Conservation (phyloP, 306 rosid species). For the Malus sylvestris region DNA sequence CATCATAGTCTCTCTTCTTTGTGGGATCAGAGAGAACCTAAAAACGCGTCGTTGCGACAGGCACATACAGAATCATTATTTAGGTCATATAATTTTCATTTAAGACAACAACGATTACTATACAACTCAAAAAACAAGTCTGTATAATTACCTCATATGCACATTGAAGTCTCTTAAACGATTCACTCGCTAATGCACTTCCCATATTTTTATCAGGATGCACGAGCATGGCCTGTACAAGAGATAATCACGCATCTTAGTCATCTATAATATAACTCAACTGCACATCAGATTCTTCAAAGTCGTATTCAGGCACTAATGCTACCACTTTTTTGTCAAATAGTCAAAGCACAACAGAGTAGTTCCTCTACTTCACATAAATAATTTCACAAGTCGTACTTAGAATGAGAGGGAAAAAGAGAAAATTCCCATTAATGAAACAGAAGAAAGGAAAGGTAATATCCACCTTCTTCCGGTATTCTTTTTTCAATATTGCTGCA, state of each 20-base stretch:
- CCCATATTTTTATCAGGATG: conserved; percentile 99
- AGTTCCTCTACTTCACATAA: not conserved
- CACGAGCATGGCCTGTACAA: conserved; percentile 86
- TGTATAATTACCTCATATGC: conserved; percentile 79
- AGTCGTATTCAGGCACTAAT: not conserved
- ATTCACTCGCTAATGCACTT: conserved; percentile 76
- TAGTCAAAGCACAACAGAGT: not conserved
- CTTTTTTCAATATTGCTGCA: conserved; percentile 56
- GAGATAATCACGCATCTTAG: not conserved
- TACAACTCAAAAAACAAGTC: conserved; percentile 2
- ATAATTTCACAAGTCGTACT: not conserved
- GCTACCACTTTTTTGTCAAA: not conserved
- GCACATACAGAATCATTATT: conserved; percentile 1
- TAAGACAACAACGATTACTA: conserved; percentile 15
- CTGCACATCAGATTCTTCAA: not conserved
- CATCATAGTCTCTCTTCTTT: conserved; percentile 90
- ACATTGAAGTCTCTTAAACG: conserved; percentile 88
- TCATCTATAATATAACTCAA: not conserved
- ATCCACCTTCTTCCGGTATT: conserved; percentile 74
- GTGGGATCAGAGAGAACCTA: conserved; percentile 87
- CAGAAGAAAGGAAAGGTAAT: not conserved
- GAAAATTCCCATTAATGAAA: not conserved
- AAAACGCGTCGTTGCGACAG: conserved; percentile 15
- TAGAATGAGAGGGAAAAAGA: not conserved
- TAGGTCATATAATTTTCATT: not conserved